Conservation (phyloP, 805 yeast genomes). For the Kazachstania taianensis region DNA sequence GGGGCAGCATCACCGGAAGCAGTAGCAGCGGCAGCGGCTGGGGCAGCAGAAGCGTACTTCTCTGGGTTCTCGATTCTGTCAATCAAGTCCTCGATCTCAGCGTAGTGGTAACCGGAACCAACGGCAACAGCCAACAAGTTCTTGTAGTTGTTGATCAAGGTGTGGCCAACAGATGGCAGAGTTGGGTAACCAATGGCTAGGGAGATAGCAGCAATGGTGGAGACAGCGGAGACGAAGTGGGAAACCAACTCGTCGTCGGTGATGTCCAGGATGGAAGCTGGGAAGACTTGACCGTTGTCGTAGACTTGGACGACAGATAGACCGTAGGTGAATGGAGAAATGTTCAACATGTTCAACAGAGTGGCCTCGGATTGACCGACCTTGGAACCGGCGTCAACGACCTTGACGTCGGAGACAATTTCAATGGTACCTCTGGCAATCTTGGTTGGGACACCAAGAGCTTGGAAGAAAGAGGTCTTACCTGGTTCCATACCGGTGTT, state of each 20-base stretch:
- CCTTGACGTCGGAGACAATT: slow-evolving; percentile 93
- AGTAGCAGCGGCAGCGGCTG: slow-evolving; percentile 81
- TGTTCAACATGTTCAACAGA: slow-evolving; percentile 97
- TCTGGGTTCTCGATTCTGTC: slow-evolving; percentile 99
- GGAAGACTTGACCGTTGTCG: slow-evolving; percentile 98
- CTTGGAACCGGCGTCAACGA: slow-evolving; percentile 72
- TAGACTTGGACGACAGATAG: slow-evolving; percentile 91
- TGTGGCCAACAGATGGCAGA: slow-evolving; percentile 98
- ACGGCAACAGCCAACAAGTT: slow-evolving; percentile 93
- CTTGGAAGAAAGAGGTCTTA: slow-evolving; percentile 99
- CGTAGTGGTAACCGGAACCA: slow-evolving; percentile 98
- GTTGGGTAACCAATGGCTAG: slow-evolving; percentile 99
- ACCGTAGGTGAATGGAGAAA: slow-evolving; percentile 99
- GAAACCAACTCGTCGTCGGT: slow-evolving; percentile 91
- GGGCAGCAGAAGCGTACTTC: slow-evolving; percentile 98
- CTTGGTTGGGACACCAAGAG: slow-evolving; percentile 99
- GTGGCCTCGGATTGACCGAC: slow-evolving; percentile 99
- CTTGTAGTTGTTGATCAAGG: slow-evolving; percentile 98
- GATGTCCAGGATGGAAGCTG: slow-evolving; percentile 92
- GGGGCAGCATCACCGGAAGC: slow-evolving; percentile 50
- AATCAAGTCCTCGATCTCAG: slow-evolving; percentile 97
- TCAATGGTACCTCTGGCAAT: slow-evolving; percentile 99
- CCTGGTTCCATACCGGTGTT: slow-evolving; percentile 99
- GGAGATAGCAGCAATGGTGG: slow-evolving; percentile 90
- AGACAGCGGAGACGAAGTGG: slow-evolving; percentile 88